phyloP scores from a whole-genome alignment of 2,329 filamentous ascomycete species.

The Exutisphaerella laricina region DNA sequence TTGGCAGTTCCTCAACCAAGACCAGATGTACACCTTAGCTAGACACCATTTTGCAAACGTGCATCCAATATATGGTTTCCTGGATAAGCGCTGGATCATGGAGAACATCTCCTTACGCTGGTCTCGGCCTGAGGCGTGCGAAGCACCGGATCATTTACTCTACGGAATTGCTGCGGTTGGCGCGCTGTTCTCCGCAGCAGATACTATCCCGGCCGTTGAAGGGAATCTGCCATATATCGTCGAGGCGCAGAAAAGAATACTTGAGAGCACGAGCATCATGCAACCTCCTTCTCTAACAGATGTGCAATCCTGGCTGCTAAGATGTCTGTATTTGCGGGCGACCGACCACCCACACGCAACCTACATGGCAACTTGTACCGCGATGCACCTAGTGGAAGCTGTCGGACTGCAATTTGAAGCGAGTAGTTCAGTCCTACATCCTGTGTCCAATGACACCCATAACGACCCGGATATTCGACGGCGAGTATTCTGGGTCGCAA shows the following conservation, averaged over 20 bases:
- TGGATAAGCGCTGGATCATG: slow-evolving; percentile 32
- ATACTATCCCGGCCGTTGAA: not conserved
- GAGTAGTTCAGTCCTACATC: slow-evolving; percentile 26
- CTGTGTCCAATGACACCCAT: slow-evolving; percentile 19
- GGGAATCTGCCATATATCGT: slow-evolving; percentile 23
- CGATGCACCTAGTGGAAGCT: slow-evolving; percentile 56
- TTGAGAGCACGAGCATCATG: slow-evolving; percentile 38
- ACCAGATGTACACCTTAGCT: slow-evolving; percentile 45
- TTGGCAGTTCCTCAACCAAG: slow-evolving; percentile 44
- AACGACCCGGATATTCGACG: slow-evolving; percentile 27
- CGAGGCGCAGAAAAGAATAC: slow-evolving; percentile 39
- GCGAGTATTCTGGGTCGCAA: slow-evolving; percentile 45
- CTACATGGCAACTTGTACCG: slow-evolving; percentile 53
- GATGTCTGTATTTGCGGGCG: slow-evolving; percentile 50
- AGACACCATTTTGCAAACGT: slow-evolving; percentile 50
- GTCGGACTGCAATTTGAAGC: slow-evolving; percentile 44
- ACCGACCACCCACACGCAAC: slow-evolving; percentile 50
- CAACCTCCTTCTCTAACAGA: slow-evolving; percentile 37
- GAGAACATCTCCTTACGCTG: slow-evolving; percentile 24
- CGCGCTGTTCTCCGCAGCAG: slow-evolving; percentile 41
- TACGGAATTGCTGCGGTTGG: slow-evolving; percentile 54
- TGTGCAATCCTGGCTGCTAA: slow-evolving; percentile 50
- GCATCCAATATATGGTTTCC: slow-evolving; percentile 50
- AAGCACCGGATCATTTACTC: slow-evolving; percentile 37
- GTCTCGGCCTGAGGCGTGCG: slow-evolving; percentile 18